These are phyloP conservation scores for Solanum bulbocastanum DNA, from an alignment of 257 asterid genomes.

Conservation along the genomic window DNA sequence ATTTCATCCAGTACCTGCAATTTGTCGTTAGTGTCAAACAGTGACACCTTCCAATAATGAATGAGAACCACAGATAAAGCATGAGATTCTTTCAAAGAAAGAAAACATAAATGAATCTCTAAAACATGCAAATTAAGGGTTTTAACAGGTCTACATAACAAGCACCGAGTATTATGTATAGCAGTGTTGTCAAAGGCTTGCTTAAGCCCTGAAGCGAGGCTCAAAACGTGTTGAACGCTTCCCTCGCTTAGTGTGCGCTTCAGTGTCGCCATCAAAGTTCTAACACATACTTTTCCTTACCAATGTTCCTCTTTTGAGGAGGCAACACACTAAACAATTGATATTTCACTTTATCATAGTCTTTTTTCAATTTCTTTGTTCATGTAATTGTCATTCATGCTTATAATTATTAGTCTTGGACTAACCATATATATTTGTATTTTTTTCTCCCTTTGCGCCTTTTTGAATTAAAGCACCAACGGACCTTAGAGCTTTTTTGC, in stretches of 20 bases:
- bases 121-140: background rate
- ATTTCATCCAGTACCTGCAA: conserved; percentile 87
- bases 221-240: background rate
- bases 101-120: background rate
- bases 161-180: background rate
- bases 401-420: background rate
- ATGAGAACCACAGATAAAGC: background rate
- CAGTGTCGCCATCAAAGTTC: background rate
- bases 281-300: background rate
- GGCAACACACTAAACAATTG: background rate
- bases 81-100: background rate
- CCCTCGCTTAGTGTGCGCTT: background rate
- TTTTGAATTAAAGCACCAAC: background rate
- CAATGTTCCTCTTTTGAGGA: background rate
- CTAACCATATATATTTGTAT: background rate
- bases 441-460: background rate
- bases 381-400: background rate
- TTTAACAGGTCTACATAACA: background rate
- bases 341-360: background rate
- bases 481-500: background rate
- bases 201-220: background rate
- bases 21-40: background rate
- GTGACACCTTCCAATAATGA: background rate
- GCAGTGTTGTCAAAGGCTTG: background rate
- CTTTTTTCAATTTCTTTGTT: background rate